Base-by-base conservation (phyloP, 768 basidiomycete species). In the Hericium rajendrae region DNA sequence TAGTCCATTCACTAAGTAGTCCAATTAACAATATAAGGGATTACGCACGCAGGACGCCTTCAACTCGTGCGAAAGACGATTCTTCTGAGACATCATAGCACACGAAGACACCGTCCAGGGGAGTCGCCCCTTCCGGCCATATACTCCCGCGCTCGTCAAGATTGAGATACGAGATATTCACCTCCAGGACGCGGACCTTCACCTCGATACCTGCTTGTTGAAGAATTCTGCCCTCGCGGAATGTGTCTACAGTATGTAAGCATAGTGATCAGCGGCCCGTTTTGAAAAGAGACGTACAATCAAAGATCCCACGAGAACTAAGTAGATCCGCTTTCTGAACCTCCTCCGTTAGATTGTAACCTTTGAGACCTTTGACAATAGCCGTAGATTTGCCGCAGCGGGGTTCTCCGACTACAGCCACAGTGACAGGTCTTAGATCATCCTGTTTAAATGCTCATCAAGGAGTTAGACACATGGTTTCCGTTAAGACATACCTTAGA, bases 301-400 rank as follows among this genome's bases (percentile, higher is more conserved):
- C 64, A 46, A 71, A 63, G 38, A 46, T 39, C 38, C 55, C 46
- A 24, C 60, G 56, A 3, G 62, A 61, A 9, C 62, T 58, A 0
- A 59, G 55, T 15, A 58, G 39, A 22, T 65, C 62, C 13, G 61
- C 62, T 50, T 60, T 61, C n/a, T 60, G 55, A 26, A 61, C 59
- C 2, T 70, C 65, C 37, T 70, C 68, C 9, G 67, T 63, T 15
- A 88, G 72, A 15, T 75, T 73, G 63, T 82, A 85, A 2, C 77
- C 74, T 60, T 81, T 83, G 56, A 93, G 74, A 11, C 91, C 93
- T 67, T 85, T 86, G 38, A 76, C 75, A 60, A 97, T 88, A 52
- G 91, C 78, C 2, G 83, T 81, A 1, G 90, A 86, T 72, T 97
- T 97, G 59, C 94, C 95, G 59, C 88, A 92, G 38, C 84, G 80